Conservation (phyloP, 2,329 filamentous ascomycete genomes). For the Dactylonectria estremocensis region DNA sequence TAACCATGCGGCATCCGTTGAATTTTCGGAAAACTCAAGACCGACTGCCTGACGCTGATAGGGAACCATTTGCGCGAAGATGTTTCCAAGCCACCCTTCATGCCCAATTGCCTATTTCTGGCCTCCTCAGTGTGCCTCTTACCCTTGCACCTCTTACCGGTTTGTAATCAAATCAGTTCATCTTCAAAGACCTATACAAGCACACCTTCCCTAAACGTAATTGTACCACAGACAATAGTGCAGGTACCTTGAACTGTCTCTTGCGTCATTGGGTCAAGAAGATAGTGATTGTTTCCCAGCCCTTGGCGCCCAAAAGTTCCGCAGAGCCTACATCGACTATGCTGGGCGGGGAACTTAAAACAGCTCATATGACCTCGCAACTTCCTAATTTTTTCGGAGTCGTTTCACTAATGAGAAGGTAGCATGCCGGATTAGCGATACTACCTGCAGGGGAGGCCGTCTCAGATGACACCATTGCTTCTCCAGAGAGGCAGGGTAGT, state of each 20-base stretch:
- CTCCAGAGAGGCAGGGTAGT: neutral
- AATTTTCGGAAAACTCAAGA: too few relatives aligned
- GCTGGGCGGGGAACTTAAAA: neutral
- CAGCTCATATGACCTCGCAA: neutral
- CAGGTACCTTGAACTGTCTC: neutral
- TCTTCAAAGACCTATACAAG: too few relatives aligned
- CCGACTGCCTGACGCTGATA: too few relatives aligned
- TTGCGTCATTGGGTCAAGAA: neutral
- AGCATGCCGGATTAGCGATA: neutral
- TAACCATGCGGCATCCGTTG: too few relatives aligned
- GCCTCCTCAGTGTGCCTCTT: too few relatives aligned
- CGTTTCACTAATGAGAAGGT: neutral
- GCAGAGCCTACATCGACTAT: neutral
- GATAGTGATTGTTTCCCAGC: neutral
- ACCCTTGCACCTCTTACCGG: too few relatives aligned
- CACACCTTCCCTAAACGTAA: neutral
- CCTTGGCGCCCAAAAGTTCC: neutral
- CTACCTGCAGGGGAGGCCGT: neutral
- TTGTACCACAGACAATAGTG: neutral
- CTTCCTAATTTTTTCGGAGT: neutral
- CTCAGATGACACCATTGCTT: neutral
- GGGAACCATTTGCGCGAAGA: too few relatives aligned
- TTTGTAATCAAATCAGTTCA: too few relatives aligned
- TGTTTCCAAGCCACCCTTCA: too few relatives aligned
- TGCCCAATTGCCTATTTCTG: too few relatives aligned